These are phyloP conservation scores for Fusarium sp. DNA, from an alignment of 2,329 filamentous ascomycete species.

Conservation along the genomic window DNA sequence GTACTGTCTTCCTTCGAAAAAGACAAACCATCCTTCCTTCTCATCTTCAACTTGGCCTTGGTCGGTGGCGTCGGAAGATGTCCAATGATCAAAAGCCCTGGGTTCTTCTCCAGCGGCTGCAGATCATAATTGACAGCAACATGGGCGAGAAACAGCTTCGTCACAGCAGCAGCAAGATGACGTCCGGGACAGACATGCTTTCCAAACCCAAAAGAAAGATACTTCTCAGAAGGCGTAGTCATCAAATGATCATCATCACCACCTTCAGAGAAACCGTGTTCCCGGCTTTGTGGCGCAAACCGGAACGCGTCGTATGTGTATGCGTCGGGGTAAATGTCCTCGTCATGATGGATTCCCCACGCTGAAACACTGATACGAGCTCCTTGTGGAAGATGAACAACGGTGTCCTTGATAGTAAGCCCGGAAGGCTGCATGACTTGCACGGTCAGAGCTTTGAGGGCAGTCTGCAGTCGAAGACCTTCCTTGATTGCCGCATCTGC, in stretches of 20 bases:
- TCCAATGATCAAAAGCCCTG: neutral
- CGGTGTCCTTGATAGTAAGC: rapidly evolving
- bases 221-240: rapidly evolving
- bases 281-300: neutral
- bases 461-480: neutral
- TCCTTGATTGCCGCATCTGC: slow-evolving; percentile 9
- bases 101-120: neutral
- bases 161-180: neutral
- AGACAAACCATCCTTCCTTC: rapidly evolving
- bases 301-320: neutral
- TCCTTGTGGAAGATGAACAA: neutral
- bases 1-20: neutral
- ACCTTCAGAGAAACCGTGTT: rapidly evolving
- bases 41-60: neutral
- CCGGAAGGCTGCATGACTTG: neutral
- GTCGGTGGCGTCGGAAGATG: neutral
- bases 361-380: neutral
- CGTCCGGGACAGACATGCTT: neutral
- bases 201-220: neutral
- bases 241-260: neutral
- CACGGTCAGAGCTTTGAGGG: neutral
- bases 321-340: neutral
- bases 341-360: neutral
- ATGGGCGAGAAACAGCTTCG: neutral
- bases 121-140: neutral